phyloP scores from a whole-genome alignment of 805 yeast species.

The Suhomyces tanzawaensis region DNA sequence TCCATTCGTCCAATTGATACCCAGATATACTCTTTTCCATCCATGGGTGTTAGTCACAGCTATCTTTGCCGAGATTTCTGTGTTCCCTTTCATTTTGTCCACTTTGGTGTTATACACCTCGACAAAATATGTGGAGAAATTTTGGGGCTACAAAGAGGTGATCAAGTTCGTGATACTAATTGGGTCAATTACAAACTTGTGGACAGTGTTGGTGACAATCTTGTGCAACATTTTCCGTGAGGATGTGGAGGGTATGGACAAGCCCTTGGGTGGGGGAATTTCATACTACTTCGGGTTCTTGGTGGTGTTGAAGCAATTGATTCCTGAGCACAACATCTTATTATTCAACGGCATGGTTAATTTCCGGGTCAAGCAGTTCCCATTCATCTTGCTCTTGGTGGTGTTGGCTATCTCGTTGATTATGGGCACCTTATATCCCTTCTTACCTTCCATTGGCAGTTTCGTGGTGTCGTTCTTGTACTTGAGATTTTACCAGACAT shows the following conservation, averaged over 20 bases:
- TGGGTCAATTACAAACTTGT: constrained; percentile 55
- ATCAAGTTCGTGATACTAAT: constrained; percentile 50
- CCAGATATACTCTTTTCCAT: constrained; percentile 49
- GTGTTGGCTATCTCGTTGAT: constrained; percentile 35
- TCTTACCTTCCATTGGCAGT: constrained; percentile 53
- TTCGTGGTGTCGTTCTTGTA: constrained; percentile 74
- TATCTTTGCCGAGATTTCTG: constrained; percentile 59
- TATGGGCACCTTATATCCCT: constrained; percentile 43
- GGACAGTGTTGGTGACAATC: constrained; percentile 45
- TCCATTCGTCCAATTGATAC: constrained; percentile 64
- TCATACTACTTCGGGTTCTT: constrained; percentile 52
- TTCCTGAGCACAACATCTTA: constrained; percentile 55
- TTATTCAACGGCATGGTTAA: constrained; percentile 44
- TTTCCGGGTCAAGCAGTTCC: constrained; percentile 60
- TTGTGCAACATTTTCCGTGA: constrained; percentile 33
- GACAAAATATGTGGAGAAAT: constrained; percentile 47
- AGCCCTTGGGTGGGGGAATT: constrained; percentile 53
- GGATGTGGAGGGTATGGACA: constrained; percentile 36
- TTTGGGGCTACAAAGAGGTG: constrained; percentile 53
- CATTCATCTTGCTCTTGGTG: constrained; percentile 42
- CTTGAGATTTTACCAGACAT: constrained; percentile 70
- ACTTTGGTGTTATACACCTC: constrained; percentile 36
- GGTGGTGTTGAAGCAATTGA: constrained; percentile 55
- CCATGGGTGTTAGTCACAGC: constrained; percentile 68
- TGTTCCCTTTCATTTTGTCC: constrained; percentile 45